Conservation (phyloP, 2,329 filamentous ascomycete genomes). For the Sporothrix luriei region DNA sequence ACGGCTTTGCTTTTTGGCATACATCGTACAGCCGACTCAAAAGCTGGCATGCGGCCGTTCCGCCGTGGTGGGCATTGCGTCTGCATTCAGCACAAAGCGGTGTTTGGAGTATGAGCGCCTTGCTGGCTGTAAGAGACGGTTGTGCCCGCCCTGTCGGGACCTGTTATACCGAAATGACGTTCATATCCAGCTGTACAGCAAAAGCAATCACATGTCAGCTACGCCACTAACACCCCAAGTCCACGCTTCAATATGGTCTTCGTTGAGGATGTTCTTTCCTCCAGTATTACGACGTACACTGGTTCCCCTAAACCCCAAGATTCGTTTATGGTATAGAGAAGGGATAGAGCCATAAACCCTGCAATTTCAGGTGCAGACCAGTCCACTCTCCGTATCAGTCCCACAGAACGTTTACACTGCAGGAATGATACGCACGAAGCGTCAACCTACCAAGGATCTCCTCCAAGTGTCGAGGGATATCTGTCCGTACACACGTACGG, state of each 20-base stretch:
- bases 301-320: not conserved
- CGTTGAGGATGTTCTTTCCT: not conserved
- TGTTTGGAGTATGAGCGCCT: not conserved
- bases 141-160: not conserved
- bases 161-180: conserved; percentile 13
- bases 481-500: not conserved
- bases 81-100: not conserved
- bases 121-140: not conserved
- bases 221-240: not conserved
- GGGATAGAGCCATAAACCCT: not conserved
- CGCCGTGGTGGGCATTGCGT: conserved; percentile 28
- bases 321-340: not conserved
- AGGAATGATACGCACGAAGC: conserved; percentile 21
- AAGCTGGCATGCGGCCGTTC: conserved; percentile 23
- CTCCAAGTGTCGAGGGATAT: not conserved
- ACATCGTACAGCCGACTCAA: not conserved
- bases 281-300: not conserved
- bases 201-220: conserved; percentile 17
- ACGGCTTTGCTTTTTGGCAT: conserved; percentile 2
- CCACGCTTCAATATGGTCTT: not conserved
- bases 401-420: not conserved
- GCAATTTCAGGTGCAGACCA: conserved; percentile 2
- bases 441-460: not conserved
- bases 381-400: not conserved
- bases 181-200: not conserved